Evolutionary conservation across 1,284 basidiomycete species (phyloP).

Genomic region (Papiliotrema flavescens): DNA sequence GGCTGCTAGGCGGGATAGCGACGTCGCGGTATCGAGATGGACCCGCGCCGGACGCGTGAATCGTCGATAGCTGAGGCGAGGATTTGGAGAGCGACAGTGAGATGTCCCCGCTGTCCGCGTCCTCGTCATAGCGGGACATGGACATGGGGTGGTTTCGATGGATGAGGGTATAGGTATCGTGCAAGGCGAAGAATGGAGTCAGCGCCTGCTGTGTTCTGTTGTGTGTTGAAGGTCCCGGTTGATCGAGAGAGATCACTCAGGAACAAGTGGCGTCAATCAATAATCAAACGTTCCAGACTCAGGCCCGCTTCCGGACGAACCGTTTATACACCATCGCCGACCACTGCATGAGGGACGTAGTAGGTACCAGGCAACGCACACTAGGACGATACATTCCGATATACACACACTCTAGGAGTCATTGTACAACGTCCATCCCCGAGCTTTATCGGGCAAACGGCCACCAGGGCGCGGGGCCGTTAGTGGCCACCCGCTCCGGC

Average conservation of each 20-base stretch:
- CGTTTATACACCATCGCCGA: no score
- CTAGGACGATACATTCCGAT: background rate
- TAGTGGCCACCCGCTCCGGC: background rate
- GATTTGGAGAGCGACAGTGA: conserved; percentile 9
- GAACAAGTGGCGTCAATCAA: background rate
- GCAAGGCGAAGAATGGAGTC: background rate
- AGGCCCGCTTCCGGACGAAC: no score
- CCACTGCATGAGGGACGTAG: no score
- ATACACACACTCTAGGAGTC: background rate
- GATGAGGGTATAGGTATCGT: background rate
- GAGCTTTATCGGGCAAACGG: conserved; percentile 1
- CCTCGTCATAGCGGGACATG: conserved; percentile 6
- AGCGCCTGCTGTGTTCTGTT: no score
- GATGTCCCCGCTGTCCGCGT: conserved; percentile 12
- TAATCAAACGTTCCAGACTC: background rate
- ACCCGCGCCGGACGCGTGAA: background rate
- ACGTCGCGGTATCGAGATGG: background rate
- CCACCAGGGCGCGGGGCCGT: background rate
- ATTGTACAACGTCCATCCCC: background rate
- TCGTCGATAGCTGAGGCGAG: conserved; percentile 4
- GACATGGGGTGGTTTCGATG: background rate
- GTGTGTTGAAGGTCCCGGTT: no score
- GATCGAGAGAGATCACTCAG: background rate
- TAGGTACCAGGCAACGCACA: no score
- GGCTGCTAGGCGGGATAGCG: conserved; percentile 3